phyloP scores from a whole-genome alignment of 2,329 filamentous ascomycete genomes.

The Mollisiaceae sp. region DNA sequence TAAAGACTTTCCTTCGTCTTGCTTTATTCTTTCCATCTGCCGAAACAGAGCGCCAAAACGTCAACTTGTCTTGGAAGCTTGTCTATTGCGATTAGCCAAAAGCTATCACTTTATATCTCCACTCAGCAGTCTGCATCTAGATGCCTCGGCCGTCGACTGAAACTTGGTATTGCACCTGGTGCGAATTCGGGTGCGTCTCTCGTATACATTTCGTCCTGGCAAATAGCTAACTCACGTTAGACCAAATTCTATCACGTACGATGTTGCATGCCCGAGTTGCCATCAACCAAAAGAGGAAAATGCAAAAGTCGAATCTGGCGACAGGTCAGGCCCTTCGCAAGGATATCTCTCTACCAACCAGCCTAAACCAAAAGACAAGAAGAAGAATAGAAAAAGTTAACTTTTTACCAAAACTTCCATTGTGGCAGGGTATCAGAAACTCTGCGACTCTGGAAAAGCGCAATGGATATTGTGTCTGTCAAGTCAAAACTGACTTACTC shows the following conservation, averaged over 20 bases:
- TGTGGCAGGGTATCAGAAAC: not conserved
- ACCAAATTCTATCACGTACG: not conserved
- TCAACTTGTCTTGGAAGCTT: not conserved
- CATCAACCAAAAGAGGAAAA: not conserved
- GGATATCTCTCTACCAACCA: not conserved
- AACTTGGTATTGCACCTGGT: not conserved
- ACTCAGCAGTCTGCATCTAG: not conserved
- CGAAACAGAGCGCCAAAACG: not conserved
- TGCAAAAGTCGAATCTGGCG: not conserved
- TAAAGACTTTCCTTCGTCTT: not conserved
- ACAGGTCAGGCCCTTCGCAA: not conserved
- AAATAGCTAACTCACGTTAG: not conserved
- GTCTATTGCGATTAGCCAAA: not conserved
- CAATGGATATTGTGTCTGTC: not conserved
- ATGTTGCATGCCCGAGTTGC: not conserved
- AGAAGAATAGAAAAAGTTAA: not conserved
- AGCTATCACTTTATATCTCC: not conserved
- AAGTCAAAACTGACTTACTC: not conserved
- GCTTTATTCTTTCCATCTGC: not conserved
- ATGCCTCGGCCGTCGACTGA: not conserved
- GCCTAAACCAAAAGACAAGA: not conserved
- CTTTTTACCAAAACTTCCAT: not conserved
- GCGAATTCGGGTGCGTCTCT: not conserved
- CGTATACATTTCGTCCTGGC: not conserved
- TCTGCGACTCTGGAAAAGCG: not conserved